Evolutionary conservation across 2,329 filamentous ascomycete genomes (phyloP), one percentile per base, ranked within the genome.

Genomic region (Nemania sp.): DNA sequence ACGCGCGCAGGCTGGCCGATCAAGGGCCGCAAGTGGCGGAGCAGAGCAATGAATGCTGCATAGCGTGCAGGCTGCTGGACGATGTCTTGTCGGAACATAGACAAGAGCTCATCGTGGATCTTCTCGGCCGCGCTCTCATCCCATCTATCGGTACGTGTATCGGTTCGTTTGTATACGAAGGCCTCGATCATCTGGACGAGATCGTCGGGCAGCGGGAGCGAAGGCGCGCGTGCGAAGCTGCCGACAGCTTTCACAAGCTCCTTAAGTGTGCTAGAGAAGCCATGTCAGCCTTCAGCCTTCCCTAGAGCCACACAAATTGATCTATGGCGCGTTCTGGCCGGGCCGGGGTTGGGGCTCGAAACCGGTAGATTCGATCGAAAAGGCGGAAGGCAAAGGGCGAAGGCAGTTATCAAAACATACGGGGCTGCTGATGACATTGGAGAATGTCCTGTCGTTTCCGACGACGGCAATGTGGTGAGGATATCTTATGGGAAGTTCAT

Each of bases 61-160:
- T 82, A 80, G 61, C 83, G 81, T 45, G 78, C 69, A 2, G 81
- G 74, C 20, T 77, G 76, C 28, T 79, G 78, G 20, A 77, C 76
- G 54, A 92, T 81, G 60, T 83, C 77, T 64, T 81, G 84, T 53
- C 86, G 78, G 73, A 86, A 91, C 49, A 90, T 78, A 20, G 77
- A 72, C 34, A 86, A 74, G 6, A 94, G 78, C 63, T 91, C 89
- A 34, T 91, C 88, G 57, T 91, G 84, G 45, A 91, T 77, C 52
- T 86, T 83, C 61, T 90, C 86, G n/a, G 84, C 80, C 34, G 84
- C 79, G 51, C 78, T 73, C 46, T 90, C 87, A 64, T 92, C 89
- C 59, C 83, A 80, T 61, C 81, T 80, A 51, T 81, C 75, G 67
- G 75, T 69, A 63, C 90, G 84, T 64, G 84, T 86, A 40, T 81